Conservation (phyloP, 805 yeast species). For the Candida tallmaniae region DNA sequence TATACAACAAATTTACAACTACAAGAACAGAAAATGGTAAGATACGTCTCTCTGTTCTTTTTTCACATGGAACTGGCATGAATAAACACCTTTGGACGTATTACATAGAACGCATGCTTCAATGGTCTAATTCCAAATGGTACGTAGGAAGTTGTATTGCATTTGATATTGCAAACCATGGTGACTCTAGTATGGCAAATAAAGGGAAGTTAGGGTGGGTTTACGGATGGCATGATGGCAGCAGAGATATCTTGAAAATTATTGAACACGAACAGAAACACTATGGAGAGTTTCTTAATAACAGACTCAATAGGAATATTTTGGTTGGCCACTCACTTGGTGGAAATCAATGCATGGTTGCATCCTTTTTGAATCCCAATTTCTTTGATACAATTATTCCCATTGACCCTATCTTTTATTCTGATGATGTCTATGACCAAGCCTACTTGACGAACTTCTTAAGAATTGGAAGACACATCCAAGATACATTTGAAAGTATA, state of each 20-base stretch:
- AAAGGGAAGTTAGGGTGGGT: conserved; percentile 49
- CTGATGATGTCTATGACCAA: conserved; percentile 11
- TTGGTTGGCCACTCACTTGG: conserved; percentile 75
- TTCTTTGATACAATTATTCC: conserved; percentile 50
- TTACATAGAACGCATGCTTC: conserved; percentile 42
- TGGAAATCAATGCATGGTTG: conserved; percentile 49
- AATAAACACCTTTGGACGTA: conserved; percentile 61
- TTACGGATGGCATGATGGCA: conserved; percentile 63
- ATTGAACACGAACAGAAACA: conserved; percentile 35
- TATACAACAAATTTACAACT: conserved; percentile 41
- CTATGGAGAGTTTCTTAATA: conserved; percentile 26
- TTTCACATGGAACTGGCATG: conserved; percentile 65
- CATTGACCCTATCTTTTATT: conserved; percentile 57
- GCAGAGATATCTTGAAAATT: conserved; percentile 49
- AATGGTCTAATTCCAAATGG: conserved; percentile 31
- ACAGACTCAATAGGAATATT: conserved; percentile 36
- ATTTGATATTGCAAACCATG: conserved; percentile 59
- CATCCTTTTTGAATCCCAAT: conserved; percentile 47
- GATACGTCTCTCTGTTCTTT: conserved; percentile 44
- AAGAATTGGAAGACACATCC: conserved; percentile 20
- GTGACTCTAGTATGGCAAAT: conserved; percentile 63
- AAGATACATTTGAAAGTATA: conserved; percentile 38
- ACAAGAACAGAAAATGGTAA: conserved; percentile 10
- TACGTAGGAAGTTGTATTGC: conserved; percentile 44
- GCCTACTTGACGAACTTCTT: conserved; percentile 17